A percentile compares a stretch with the other conserved stretches of the same genome.
phyloP scores from a whole-genome alignment of 768 basidiomycete species.

The Hericium alpestre region DNA sequence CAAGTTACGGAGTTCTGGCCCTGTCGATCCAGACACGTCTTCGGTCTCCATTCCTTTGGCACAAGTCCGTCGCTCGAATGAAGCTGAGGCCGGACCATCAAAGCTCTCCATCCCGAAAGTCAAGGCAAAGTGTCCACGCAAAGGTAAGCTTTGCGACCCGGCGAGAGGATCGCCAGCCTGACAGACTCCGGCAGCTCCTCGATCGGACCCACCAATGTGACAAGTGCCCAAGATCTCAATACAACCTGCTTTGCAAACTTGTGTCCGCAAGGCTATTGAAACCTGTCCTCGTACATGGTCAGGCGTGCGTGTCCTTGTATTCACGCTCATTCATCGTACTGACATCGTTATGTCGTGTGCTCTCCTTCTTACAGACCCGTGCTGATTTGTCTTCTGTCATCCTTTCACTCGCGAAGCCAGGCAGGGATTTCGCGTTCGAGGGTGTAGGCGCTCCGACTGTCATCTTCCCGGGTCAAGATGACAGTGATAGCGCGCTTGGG shows the following conservation, averaged over 20 bases:
- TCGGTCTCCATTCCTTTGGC: no score
- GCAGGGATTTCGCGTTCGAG: background rate
- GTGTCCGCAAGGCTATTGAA: background rate
- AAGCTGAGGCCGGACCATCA: no score
- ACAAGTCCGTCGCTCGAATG: no score
- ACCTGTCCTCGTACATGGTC: background rate
- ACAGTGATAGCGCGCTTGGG: background rate
- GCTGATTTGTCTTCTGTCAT: background rate
- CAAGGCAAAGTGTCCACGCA: no score
- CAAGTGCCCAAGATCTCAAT: no score
- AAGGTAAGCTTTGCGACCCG: no score
- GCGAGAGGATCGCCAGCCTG: no score
- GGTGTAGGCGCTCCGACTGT: background rate
- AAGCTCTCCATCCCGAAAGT: no score
- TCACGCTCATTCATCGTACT: background rate
- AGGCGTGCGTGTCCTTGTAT: background rate
- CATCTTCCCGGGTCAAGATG: background rate
- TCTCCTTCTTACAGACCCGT: background rate
- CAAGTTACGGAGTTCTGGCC: no score
- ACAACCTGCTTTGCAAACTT: background rate
- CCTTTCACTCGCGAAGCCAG: background rate
- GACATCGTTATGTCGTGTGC: background rate
- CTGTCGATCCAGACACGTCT: no score
- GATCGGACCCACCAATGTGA: no score
- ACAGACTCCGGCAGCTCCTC: no score